Evolutionary conservation across 2,329 filamentous ascomycete species (phyloP), one percentile per base, ranked within the genome.

Genomic region (Calonectria naviculata): DNA sequence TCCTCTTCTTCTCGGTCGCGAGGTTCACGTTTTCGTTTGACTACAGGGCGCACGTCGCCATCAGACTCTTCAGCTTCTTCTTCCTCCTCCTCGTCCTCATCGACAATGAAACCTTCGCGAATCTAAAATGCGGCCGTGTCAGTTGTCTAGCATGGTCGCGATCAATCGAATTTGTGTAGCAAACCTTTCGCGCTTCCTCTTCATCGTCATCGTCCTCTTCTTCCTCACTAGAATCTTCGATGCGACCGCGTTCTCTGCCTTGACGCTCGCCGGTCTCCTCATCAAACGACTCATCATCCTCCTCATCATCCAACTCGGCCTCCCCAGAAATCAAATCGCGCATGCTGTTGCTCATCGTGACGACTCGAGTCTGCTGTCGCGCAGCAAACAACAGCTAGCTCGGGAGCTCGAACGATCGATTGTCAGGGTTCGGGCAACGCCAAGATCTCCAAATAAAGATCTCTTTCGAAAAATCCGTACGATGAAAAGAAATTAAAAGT

Each of bases 91-190:
- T 95, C 93, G 76, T 95, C 93, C 72, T 96, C 95, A 79, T 98
- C 95, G 79, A 97, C 95, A 75, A 99, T 98, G 85, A 98, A 99
- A 29, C 95, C 96, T 86, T 97, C 95, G 64, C 94, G 94, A 75
- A 97, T 90, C 95, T 98, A 78, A 28, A 13, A 13, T 36, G 42
- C 5, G 47, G 76, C 73, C 74, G 71, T 44, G 70, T 76, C 29
- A 77, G 63, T 15, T 19, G 54, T 29, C 1, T 21, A 38, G 31
- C 38, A 54, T 19, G 10, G n/a, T 9, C 13, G 52, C 19, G 36
- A 65, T 26, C 15, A 78, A 29, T 49, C 15, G 13, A 26, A 15
- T 19, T 31, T 4, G 54, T 19, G 49, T 28, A 41, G 79, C 87
- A 78, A 85, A 97, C 94, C 82, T 91, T 93, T 76, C 91, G 90